Conservation (phyloP, 495 filamentous ascomycete genomes). For the Podospora pseudoanserina region DNA sequence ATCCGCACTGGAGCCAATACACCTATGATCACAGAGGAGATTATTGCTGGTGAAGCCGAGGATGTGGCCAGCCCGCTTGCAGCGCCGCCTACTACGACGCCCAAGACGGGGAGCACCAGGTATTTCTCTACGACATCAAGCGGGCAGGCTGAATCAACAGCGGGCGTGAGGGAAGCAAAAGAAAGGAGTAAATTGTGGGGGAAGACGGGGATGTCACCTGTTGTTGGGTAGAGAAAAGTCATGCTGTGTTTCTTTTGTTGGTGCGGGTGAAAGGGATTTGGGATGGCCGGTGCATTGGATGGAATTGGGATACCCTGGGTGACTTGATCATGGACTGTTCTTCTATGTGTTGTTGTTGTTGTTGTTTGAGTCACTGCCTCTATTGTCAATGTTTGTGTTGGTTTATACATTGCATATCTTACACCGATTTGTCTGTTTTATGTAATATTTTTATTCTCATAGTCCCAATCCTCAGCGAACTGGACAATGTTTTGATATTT, state of each 20-base stretch:
- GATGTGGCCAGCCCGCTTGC: slow-evolving; percentile 27
- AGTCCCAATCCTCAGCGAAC: no score
- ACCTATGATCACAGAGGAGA: slow-evolving; percentile 3
- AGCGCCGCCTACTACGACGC: slow-evolving; percentile 12
- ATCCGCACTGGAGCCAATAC: neutral
- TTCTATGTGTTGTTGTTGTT: neutral
- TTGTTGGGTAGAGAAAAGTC: slow-evolving; percentile 7
- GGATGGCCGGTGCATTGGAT: neutral
- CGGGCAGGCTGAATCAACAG: neutral
- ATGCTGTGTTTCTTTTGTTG: neutral
- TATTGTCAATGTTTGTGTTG: neutral
- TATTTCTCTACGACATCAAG: neutral
- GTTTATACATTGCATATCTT: neutral
- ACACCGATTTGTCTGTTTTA: neutral
- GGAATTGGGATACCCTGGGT: neutral
- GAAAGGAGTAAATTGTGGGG: slow-evolving; percentile 10
- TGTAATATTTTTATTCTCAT: neutral
- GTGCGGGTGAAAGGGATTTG: neutral
- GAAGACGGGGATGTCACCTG: slow-evolving; percentile 17
- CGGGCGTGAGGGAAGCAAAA: neutral
- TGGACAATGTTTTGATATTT: no score
- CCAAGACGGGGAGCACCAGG: slow-evolving; percentile 1
- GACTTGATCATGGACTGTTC: neutral
- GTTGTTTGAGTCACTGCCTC: neutral
- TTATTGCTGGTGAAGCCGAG: slow-evolving; percentile 11